Conservation (phyloP, 2,329 filamentous ascomycete genomes). For the Paramyrothecium roridum region DNA sequence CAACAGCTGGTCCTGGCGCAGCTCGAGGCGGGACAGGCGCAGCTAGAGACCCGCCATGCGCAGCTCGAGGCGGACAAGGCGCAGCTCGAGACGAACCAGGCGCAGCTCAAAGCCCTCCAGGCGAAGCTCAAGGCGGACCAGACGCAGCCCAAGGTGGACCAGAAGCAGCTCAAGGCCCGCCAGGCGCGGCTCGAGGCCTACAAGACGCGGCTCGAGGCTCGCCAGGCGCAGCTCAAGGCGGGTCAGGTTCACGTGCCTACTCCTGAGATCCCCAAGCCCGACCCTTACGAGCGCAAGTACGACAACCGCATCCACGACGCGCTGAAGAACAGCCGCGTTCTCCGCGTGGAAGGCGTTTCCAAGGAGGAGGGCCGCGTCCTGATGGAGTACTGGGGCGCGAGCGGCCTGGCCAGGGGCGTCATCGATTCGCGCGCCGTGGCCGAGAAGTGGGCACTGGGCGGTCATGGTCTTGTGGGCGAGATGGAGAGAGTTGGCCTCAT, state of each 20-base stretch:
- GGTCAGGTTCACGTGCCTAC: too few relatives aligned
- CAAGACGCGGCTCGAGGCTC: too few relatives aligned
- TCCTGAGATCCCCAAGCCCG: constrained; percentile 36
- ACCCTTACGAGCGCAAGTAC: constrained; percentile 55
- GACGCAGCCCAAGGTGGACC: too few relatives aligned
- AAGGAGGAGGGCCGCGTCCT: constrained; percentile 73
- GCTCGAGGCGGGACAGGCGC: constrained; percentile 43
- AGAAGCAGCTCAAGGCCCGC: too few relatives aligned
- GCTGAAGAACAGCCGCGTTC: constrained; percentile 46
- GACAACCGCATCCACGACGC: constrained; percentile 54
- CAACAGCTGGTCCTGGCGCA: constrained; percentile 66
- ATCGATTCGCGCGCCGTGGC: constrained; percentile 70
- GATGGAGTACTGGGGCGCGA: constrained; percentile 92
- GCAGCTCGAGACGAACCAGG: too few relatives aligned
- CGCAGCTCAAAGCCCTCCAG: too few relatives aligned
- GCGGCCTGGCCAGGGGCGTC: constrained; percentile 69
- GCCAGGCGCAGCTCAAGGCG: constrained; percentile 54
- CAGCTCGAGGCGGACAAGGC: too few relatives aligned
- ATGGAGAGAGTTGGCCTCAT: constrained; percentile 66
- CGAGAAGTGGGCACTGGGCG: constrained; percentile 81
- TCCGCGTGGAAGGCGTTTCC: constrained; percentile 65
- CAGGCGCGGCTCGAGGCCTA: too few relatives aligned
- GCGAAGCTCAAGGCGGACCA: too few relatives aligned
- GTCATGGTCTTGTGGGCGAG: constrained; percentile 80
- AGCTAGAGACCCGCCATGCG: too few relatives aligned